Conservation (phyloP, 2,329 filamentous ascomycete species). For the Claviceps sp. region DNA sequence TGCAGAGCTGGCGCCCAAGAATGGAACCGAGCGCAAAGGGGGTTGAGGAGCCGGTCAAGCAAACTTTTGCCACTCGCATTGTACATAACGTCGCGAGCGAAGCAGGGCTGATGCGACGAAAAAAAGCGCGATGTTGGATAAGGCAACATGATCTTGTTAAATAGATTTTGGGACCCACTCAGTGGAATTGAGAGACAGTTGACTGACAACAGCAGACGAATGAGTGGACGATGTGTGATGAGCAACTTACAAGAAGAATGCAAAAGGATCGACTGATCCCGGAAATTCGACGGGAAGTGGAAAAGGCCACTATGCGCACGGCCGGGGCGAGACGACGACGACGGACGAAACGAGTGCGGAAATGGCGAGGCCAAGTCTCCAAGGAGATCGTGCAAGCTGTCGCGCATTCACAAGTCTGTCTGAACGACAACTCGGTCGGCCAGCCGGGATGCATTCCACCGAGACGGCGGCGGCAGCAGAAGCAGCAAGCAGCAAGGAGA, state of each 20-base stretch:
- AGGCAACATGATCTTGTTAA: constrained; percentile 2
- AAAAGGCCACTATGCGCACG: not conserved
- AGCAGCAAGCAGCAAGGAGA: not conserved
- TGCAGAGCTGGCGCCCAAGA: constrained; percentile 42
- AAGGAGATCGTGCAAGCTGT: too few relatives aligned
- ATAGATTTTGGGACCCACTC: constrained; percentile 2
- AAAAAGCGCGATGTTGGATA: constrained; percentile 5
- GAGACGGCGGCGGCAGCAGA: not conserved
- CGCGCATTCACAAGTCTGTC: too few relatives aligned
- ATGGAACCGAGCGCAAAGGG: constrained; percentile 49
- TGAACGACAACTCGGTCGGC: too few relatives aligned
- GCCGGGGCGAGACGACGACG: not conserved
- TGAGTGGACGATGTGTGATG: not conserved
- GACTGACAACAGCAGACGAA: constrained; percentile 1
- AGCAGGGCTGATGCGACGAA: not conserved
- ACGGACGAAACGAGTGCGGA: not conserved
- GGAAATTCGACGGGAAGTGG: not conserved
- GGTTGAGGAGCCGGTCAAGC: constrained; percentile 18
- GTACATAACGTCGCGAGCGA: not conserved
- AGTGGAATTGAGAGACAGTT: not conserved
- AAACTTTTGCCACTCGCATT: not conserved
- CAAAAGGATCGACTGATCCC: not conserved
- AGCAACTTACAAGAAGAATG: not conserved
- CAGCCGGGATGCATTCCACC: not conserved
- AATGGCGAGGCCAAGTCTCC: too few relatives aligned